phyloP scores from a whole-genome alignment of 352 stramenopile genomes.

The Elongisporangium senticosum region DNA sequence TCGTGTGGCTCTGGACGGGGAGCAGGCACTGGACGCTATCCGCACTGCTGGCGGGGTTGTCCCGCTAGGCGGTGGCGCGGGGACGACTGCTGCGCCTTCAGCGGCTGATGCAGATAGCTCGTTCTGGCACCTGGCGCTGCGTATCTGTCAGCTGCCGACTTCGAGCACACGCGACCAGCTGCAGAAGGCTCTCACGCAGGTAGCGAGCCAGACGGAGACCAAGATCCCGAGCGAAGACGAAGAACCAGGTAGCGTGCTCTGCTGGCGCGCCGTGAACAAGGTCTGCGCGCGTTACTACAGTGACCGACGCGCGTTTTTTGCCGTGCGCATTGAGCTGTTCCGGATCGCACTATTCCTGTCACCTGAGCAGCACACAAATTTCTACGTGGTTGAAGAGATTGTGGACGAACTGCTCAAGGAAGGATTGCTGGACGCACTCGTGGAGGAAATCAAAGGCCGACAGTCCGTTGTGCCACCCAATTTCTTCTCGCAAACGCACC shows the following conservation, averaged over 20 bases:
- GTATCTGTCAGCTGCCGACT: conserved; percentile 24
- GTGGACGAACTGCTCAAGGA: conserved; percentile 47
- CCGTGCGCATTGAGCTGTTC: conserved; percentile 52
- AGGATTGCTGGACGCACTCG: conserved; percentile 43
- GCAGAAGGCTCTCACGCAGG: conserved; percentile 16
- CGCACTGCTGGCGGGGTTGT: conserved; percentile 44
- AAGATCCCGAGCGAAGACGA: conserved; percentile 1
- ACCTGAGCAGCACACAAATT: conserved; percentile 20
- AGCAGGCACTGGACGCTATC: conserved; percentile 28
- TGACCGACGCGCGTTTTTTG: conserved; percentile 38
- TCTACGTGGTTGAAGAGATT: conserved; percentile 27
- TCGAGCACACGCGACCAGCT: conserved; percentile 18
- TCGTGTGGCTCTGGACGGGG: conserved; percentile 22
- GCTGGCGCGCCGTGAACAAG: conserved; percentile 15
- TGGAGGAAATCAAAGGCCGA: conserved; percentile 50
- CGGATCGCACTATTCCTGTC: conserved; percentile 24
- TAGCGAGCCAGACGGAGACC: conserved; percentile 2
- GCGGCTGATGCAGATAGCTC: conserved; percentile 9
- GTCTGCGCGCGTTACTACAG: conserved; percentile 33
- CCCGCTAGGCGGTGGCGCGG: conserved; percentile 34
- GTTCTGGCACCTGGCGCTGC: conserved; percentile 25
- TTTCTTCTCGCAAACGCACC: conserved; percentile 13
- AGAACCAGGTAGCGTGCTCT: conserved; percentile 2
- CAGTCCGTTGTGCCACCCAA: conserved; percentile 25
- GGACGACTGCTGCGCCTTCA: conserved; percentile 8